Conservation (phyloP, 192 early-diverging fungal genomes). For the Coemansia sp. region DNA sequence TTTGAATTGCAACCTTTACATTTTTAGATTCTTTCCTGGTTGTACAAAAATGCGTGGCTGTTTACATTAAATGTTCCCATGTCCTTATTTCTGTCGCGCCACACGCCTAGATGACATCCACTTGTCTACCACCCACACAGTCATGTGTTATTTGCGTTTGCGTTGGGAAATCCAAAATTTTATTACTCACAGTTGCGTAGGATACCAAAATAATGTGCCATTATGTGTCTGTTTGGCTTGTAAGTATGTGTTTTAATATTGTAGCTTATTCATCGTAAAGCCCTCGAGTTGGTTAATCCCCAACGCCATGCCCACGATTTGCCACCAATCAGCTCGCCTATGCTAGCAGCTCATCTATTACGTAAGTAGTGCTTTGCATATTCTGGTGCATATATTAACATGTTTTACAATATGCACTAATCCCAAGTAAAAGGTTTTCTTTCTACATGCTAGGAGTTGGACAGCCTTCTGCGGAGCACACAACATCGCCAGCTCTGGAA, state of each 20-base stretch:
- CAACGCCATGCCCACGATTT: constrained; percentile 29
- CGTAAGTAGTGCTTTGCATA: constrained; percentile 20
- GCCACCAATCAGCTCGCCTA: constrained; percentile 43
- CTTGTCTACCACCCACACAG: no score
- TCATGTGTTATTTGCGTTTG: no score
- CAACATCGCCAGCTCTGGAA: constrained; percentile 33
- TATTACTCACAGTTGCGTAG: no score
- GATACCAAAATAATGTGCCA: no score
- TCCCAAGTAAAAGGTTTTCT: neutral
- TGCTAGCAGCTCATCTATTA: constrained; percentile 22
- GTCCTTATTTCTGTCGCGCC: no score
- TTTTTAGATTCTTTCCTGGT: no score
- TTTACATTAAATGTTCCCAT: no score
- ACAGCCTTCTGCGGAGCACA: constrained; percentile 24
- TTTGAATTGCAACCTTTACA: no score
- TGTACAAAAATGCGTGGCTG: no score
- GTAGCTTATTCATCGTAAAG: constrained; percentile 48
- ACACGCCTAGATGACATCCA: no score
- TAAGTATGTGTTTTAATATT: neutral
- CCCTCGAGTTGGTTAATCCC: constrained; percentile 38
- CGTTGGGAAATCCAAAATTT: no score
- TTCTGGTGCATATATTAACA: neutral
- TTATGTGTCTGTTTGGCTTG: no score
- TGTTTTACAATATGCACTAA: neutral
- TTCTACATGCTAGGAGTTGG: constrained; percentile 10